Percentiles rank a stretch among this genome's conserved stretches.
Conservation (phyloP, 2,329 filamentous ascomycete genomes). For the Chrysoporthe austroafricana region DNA sequence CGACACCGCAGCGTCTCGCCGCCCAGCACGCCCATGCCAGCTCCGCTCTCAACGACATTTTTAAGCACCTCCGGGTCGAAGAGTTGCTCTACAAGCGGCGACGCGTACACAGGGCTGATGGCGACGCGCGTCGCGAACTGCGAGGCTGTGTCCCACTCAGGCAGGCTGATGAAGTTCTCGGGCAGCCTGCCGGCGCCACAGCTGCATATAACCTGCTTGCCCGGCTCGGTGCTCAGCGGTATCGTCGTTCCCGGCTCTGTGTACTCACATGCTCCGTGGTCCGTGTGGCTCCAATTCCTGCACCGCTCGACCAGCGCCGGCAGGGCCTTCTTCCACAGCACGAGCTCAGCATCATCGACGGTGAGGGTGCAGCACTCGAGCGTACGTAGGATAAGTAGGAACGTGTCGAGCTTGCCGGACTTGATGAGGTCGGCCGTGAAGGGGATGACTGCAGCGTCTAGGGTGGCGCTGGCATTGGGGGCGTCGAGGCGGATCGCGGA, state of each 20-base stretch:
- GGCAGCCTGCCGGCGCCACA: conserved; percentile 51
- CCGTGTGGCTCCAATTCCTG: conserved; percentile 50
- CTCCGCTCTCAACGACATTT: background rate
- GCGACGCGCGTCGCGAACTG: conserved; percentile 57
- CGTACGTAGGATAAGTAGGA: conserved; percentile 43
- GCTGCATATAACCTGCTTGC: conserved; percentile 46
- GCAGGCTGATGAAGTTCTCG: conserved; percentile 43
- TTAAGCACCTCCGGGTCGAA: background rate
- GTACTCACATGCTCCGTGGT: conserved; percentile 48
- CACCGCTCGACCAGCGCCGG: conserved; percentile 52
- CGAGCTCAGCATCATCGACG: conserved; percentile 60
- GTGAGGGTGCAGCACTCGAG: conserved; percentile 43
- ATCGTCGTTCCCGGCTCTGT: conserved; percentile 38
- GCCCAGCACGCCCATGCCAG: background rate
- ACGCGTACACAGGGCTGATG: conserved; percentile 58
- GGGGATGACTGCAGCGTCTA: conserved; percentile 53
- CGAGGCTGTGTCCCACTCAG: conserved; percentile 47
- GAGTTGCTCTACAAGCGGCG: conserved; percentile 46
- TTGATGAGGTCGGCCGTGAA: conserved; percentile 43
- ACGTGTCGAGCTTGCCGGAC: conserved; percentile 39
- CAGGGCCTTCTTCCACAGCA: conserved; percentile 52
- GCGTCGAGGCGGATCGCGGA: conserved; percentile 50
- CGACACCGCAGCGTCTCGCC: conserved; percentile 35
- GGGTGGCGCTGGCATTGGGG: conserved; percentile 45
- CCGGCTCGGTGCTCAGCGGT: conserved; percentile 44